Conservation (phyloP, 331 rosid species). For the Dryas integrifolia region DNA sequence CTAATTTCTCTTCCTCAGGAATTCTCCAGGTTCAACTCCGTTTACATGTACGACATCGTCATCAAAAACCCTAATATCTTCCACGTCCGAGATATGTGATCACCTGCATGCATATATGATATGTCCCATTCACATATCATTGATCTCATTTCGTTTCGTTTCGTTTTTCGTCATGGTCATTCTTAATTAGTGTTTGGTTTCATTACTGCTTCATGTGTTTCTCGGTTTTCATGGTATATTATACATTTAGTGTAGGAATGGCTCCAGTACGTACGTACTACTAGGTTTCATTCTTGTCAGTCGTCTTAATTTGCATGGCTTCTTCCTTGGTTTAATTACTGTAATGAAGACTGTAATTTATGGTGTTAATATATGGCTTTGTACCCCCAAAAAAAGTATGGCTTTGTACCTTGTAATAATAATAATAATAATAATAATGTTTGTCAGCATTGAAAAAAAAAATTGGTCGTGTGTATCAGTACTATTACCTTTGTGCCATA, state of each 20-base stretch:
- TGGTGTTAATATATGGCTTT: not conserved
- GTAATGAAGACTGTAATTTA: not conserved
- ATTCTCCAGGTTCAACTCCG: slow-evolving; percentile 75
- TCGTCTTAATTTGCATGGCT: not conserved
- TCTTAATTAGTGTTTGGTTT: not conserved
- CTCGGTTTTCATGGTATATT: not conserved
- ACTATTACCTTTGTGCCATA: too few relatives aligned
- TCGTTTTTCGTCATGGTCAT: too few relatives aligned
- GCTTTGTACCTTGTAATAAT: too few relatives aligned
- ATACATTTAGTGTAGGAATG: not conserved
- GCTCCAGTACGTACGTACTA: not conserved
- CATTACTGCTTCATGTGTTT: not conserved
- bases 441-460: too few relatives aligned
- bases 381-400: too few relatives aligned
- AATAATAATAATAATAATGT: too few relatives aligned
- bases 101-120: not conserved
- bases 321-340: too few relatives aligned
- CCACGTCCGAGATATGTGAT: slow-evolving; percentile 69
- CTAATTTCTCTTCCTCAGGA: slow-evolving; percentile 84
- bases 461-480: too few relatives aligned
- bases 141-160: not conserved
- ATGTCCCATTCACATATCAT: not conserved
- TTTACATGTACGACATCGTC: slow-evolving; percentile 90
- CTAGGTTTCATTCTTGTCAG: not conserved
- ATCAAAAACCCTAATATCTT: slow-evolving; percentile 78